Conservation (phyloP, 345 rosid species). For the Rhizophora apiculata region DNA sequence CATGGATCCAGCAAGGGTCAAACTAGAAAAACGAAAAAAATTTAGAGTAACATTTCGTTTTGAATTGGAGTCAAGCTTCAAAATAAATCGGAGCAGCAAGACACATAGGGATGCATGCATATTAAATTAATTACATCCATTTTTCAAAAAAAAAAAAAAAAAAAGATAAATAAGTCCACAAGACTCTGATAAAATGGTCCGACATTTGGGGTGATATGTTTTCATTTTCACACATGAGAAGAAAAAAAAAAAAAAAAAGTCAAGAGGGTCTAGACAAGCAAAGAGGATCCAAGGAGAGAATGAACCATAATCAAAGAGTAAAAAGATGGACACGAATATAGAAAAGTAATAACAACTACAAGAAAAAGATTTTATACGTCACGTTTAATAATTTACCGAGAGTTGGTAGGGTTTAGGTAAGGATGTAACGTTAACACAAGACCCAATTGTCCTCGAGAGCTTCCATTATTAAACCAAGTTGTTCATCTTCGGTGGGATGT, state of each 20-base stretch:
- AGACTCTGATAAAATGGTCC: no score
- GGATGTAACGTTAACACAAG: constrained; percentile 35
- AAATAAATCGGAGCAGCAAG: no score
- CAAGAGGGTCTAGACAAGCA: not conserved
- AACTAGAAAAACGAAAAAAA: no score
- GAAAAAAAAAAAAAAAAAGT: not conserved
- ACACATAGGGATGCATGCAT: no score
- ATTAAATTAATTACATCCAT: no score
- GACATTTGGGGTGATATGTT: no score
- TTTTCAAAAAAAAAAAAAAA: no score
- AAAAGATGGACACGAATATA: not conserved
- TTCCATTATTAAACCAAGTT: constrained; percentile 7
- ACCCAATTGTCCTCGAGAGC: constrained; percentile 28
- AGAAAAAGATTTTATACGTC: constrained; percentile 3
- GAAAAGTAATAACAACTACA: constrained; percentile 11
- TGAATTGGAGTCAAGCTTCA: no score
- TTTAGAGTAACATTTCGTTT: no score
- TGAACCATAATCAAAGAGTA: not conserved
- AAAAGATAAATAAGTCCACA: no score
- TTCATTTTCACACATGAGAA: no score
- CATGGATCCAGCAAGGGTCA: no score
- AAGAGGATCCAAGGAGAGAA: constrained; percentile 33
- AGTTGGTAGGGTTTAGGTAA: constrained; percentile 50
- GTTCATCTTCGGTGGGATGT: constrained; percentile 11
- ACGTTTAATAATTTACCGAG: not conserved